Percentiles rank a stretch among this genome's conserved stretches.
Conservation (phyloP, 352 stramenopile genomes). For the Phytophthora lateralis region DNA sequence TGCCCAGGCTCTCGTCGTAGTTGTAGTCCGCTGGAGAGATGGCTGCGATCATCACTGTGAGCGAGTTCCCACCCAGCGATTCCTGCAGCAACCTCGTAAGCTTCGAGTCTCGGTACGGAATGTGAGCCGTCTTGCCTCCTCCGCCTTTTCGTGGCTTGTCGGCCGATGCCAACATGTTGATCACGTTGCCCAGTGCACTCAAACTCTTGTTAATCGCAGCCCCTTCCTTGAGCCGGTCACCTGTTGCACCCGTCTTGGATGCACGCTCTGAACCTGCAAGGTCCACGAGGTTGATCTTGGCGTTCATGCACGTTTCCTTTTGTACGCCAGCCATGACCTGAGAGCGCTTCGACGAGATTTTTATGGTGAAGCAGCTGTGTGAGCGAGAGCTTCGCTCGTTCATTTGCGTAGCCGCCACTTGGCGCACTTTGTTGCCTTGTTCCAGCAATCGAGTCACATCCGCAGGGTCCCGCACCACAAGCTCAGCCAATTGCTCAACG, state of each 20-base stretch:
- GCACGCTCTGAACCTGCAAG: constrained; percentile 89
- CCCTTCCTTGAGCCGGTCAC: constrained; percentile 90
- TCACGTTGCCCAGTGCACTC: constrained; percentile 92
- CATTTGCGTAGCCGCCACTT: constrained; percentile 92
- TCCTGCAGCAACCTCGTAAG: constrained; percentile 91
- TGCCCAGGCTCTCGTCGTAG: constrained; percentile 93
- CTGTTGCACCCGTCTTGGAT: constrained; percentile 88
- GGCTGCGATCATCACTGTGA: constrained; percentile 95
- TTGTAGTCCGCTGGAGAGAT: constrained; percentile 94
- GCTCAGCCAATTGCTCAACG: constrained; percentile 89
- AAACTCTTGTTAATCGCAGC: constrained; percentile 94
- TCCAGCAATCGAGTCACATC: constrained; percentile 87
- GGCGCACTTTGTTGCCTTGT: constrained; percentile 88
- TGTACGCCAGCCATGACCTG: constrained; percentile 51
- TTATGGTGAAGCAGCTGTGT: constrained; percentile 93
- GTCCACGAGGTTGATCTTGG: constrained; percentile 94
- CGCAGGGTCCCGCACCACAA: constrained; percentile 79
- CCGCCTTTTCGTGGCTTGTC: constrained; percentile 39
- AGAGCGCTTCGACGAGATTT: constrained; percentile 84
- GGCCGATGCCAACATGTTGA: constrained; percentile 85
- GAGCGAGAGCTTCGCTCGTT: constrained; percentile 90
- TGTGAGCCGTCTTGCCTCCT: constrained; percentile 56
- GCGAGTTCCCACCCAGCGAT: constrained; percentile 90
- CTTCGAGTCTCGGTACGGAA: constrained; percentile 93
- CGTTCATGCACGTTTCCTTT: constrained; percentile 84